Evolutionary conservation across 495 filamentous ascomycete genomes (phyloP).

Genomic region (Mycothermus thermophilus): DNA sequence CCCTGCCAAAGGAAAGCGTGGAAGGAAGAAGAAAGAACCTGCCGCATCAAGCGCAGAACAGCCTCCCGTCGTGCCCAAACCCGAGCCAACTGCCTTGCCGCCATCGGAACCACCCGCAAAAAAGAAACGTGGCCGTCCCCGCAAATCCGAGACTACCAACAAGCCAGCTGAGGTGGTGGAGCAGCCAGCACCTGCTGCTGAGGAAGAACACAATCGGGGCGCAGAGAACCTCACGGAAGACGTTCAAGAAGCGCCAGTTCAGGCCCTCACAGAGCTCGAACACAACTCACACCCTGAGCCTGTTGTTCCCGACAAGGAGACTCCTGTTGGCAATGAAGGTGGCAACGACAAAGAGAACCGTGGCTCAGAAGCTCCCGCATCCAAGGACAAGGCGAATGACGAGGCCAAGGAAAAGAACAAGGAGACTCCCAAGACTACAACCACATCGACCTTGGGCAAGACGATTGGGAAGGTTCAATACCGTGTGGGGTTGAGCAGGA

Average conservation of each 20-base stretch:
- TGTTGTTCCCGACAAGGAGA: no score
- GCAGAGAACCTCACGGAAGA: slow-evolving; percentile 1
- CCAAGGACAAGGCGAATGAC: not conserved
- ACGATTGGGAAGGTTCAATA: slow-evolving; percentile 7
- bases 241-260: not conserved
- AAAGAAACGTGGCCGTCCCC: slow-evolving; percentile 9
- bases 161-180: not conserved
- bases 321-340: not conserved
- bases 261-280: not conserved
- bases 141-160: slow-evolving; percentile 3
- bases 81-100: not conserved
- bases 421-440: not conserved
- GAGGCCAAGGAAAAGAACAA: slow-evolving; percentile 2
- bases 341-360: not conserved
- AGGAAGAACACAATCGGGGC: not conserved
- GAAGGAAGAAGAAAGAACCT: slow-evolving; percentile 12
- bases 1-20: slow-evolving; percentile 5
- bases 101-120: slow-evolving; percentile 5
- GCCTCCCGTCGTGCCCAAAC: not conserved
- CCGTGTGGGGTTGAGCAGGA: slow-evolving; percentile 17
- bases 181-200: not conserved
- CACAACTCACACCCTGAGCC: not conserved
- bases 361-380: not conserved
- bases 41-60: not conserved
- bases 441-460: not conserved